A percentile compares a stretch with the other conserved stretches of the same genome.
phyloP scores from a whole-genome alignment of 2,329 filamentous ascomycete genomes.

The Thielaviopsis populi region DNA sequence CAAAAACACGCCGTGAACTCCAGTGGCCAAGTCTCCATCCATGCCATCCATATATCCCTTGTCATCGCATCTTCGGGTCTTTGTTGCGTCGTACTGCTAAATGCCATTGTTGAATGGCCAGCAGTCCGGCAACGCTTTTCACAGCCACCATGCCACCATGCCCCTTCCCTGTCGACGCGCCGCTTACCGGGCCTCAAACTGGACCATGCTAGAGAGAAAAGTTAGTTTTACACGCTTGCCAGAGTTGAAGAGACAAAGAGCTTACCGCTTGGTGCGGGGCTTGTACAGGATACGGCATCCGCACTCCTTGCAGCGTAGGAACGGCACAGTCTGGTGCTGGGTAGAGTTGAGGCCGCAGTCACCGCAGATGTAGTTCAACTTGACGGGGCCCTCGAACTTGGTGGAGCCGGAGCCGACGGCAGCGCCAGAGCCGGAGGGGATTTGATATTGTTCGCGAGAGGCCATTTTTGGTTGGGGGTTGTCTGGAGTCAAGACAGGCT shows the following conservation, averaged over 20 bases:
- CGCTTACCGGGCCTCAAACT: constrained; percentile 77
- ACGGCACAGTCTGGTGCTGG: constrained; percentile 50
- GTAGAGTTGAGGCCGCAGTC: constrained; percentile 35
- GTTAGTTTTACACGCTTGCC: neutral
- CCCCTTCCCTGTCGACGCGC: neutral
- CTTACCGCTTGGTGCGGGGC: constrained; percentile 90
- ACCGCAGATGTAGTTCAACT: constrained; percentile 30
- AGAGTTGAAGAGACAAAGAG: constrained; percentile 17
- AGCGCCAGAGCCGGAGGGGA: constrained; percentile 40
- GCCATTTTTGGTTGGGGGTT: constrained; percentile 28
- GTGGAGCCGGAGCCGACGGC: constrained; percentile 27
- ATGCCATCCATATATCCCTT: neutral
- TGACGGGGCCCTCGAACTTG: constrained; percentile 29
- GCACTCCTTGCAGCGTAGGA: constrained; percentile 91
- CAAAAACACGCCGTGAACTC: neutral
- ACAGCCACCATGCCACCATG: neutral
- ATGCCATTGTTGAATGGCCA: neutral
- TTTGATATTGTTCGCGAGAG: constrained; percentile 61
- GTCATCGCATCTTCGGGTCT: constrained; percentile 1
- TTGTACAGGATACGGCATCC: constrained; percentile 95
- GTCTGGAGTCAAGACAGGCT: neutral
- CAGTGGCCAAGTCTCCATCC: neutral
- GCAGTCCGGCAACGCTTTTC: neutral
- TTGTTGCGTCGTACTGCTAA: neutral
- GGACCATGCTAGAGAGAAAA: constrained; percentile 62